Evolutionary conservation across 208 protist species (phyloP), one percentile per base, ranked within the genome.

Genomic region (Trypanosoma avium): DNA sequence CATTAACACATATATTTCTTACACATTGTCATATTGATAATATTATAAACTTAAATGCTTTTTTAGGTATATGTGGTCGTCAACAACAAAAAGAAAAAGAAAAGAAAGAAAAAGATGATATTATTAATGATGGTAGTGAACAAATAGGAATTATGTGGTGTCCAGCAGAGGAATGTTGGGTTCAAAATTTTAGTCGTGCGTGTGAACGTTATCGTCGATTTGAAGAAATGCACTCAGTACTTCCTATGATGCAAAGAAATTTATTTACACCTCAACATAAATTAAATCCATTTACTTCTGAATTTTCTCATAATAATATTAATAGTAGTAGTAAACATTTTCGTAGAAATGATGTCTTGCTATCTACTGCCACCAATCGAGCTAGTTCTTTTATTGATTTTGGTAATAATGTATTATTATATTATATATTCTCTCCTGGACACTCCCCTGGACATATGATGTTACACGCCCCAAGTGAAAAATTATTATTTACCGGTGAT

Each of bases 1-100:
- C 63, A 3, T 75, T 84, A 13, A 90, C 82, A 10, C 77, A 91
- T 68, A 74, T 92, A 19, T 96, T 96, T 61, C 68, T 96, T 19
- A 96, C 90, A 13, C 90, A 96, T 73, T 94, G 86, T 67, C 90
- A 96, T 67, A 64, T 96, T 26, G 90, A 96, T 74, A 92, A 85
- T 60, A 45, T 96, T 49, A 78, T 96, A 58, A 92, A 88, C 60
- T 73, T 96, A 19, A 90, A 84, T 68, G 73, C 87, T 2, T 81
- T 93, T 13, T 40, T 93, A 10, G 57, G 60, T 46, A 83, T 96
- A 10, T 77, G 84, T 54, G 80, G 88, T 72, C 49, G 55, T 5
- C 60, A 35, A 3, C 48, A 47, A n/a, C 32, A 67, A 21, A 13
- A 67, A 32, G 9, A 40, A 30, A 13, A 57, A 19, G 13, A 35